Evolutionary conservation across 805 yeast species (phyloP).

Genomic region (Suhomyces emberorum): DNA sequence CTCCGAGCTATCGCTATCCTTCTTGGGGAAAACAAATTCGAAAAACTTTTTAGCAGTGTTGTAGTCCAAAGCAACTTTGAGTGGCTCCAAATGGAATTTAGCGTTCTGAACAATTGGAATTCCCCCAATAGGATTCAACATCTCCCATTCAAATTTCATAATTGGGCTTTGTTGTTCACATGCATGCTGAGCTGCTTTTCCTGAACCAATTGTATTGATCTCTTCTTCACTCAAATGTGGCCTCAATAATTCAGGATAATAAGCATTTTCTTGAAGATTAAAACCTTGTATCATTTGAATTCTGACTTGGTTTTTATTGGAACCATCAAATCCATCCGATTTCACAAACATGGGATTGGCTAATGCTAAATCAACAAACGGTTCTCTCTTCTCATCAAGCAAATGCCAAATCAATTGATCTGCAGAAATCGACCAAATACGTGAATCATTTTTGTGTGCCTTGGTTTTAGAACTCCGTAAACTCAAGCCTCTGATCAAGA

Average conservation of each 20-base stretch:
- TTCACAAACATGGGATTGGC: conserved; percentile 60
- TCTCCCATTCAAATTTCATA: conserved; percentile 56
- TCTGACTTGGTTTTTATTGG: conserved; percentile 58
- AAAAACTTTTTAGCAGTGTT: conserved; percentile 60
- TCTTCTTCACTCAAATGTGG: conserved; percentile 31
- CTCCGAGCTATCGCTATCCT: conserved; percentile 13
- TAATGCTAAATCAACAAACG: conserved; percentile 69
- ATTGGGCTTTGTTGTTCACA: conserved; percentile 19
- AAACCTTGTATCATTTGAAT: conserved; percentile 66
- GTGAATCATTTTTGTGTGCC: conserved; percentile 18
- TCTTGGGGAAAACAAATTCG: conserved; percentile 67
- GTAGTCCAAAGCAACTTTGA: conserved; percentile 72
- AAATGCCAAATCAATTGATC: conserved; percentile 73
- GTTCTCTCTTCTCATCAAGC: conserved; percentile 53
- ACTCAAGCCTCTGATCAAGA: conserved; percentile 31
- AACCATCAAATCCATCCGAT: conserved; percentile 61
- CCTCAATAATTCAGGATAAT: conserved; percentile 69
- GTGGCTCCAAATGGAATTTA: conserved; percentile 58
- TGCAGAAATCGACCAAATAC: conserved; percentile 36
- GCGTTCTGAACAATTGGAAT: conserved; percentile 73
- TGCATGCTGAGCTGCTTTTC: conserved; percentile 10
- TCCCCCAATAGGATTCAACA: conserved; percentile 86
- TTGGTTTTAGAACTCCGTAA: conserved; percentile 19
- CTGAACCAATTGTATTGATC: conserved; percentile 5
- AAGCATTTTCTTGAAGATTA: conserved; percentile 54